Base-by-base conservation (phyloP, 2,329 filamentous ascomycete genomes). In the Ascochyta rabiei region DNA sequence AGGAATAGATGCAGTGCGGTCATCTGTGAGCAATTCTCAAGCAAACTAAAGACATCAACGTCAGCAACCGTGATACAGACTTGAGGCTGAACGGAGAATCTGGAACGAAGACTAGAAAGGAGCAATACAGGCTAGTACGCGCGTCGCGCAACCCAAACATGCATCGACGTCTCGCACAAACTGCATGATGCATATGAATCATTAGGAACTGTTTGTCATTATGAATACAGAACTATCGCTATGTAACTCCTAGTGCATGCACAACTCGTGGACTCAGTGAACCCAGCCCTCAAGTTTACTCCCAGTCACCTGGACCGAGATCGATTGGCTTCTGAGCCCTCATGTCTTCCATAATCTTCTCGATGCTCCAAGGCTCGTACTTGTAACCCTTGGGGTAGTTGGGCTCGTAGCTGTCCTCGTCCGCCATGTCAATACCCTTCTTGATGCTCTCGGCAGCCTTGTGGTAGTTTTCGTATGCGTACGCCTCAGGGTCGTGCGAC, bases 371-470 rank as follows among this genome's bases (percentile, higher is more conserved):
- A 1, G 74, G 66, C 60, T 73, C 65, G 35, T 75, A 78, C 37
- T 61, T 69, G 56, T 79, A 77, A 1, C 76, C 77, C 9, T 65
- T 72, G 12, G 79, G 79, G 57, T 76, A 77, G 57, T 81, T 81
- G 4, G 77, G 76, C 57, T 75, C 74, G 35, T 77, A 74, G 34
- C 64, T 66, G 26, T 68, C 64, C 30, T 76, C 74, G 51, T 81
- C 77, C 48, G 75, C 70, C 68, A 80, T 78, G 12, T 70, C 63
- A 3, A 76, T 62, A 2, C 77, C 77, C 51, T 70, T 70, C 61
- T 77, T 74, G 59, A 79, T 70, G 31, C 74, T 73, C 54, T 76
- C 71, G 30, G 77, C 75, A 26, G 72, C 72, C 61, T 75, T 74
- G 33, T 65, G 64, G 55, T 79, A 80, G 61, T 80, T 76, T 50